Percentiles rank a stretch among this genome's conserved stretches.
Evolutionary conservation across 2,329 filamentous ascomycete species (phyloP).

Genomic region (Amesomyces nigricolor): DNA sequence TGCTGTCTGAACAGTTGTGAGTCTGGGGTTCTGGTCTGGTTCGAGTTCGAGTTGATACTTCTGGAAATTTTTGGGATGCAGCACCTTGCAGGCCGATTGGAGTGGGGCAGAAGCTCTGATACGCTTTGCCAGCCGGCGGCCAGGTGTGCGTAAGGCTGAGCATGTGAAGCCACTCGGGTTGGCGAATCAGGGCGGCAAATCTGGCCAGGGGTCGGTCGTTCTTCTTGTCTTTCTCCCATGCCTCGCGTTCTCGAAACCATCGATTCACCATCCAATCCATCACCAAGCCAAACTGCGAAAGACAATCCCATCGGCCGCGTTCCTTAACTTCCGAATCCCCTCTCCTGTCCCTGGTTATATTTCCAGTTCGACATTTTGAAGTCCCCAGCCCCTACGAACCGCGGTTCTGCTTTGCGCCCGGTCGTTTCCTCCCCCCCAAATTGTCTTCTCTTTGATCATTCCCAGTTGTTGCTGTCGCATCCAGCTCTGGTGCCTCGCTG

Average conservation of each 20-base stretch:
- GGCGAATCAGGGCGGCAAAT: too few species aligned
- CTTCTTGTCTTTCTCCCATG: too few species aligned
- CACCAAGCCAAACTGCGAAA: too few species aligned
- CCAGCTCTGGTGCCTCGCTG: neutral
- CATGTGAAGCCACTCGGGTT: too few species aligned
- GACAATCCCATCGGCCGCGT: too few species aligned
- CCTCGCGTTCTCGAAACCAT: too few species aligned
- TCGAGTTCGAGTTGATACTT: neutral
- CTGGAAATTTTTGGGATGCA: constrained; percentile 25
- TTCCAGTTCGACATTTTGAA: neutral
- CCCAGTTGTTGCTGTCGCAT: neutral
- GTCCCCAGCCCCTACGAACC: constrained; percentile 11
- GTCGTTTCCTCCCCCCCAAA: neutral
- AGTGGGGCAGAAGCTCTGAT: constrained; percentile 8
- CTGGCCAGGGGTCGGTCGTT: too few species aligned
- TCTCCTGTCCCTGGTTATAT: too few species aligned
- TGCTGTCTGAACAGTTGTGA: neutral
- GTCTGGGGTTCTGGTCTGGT: too few species aligned
- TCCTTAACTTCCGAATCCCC: too few species aligned
- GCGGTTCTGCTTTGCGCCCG: neutral
- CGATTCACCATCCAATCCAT: too few species aligned
- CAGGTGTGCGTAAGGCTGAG: neutral
- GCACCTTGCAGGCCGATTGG: constrained; percentile 11
- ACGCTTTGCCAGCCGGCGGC: constrained; percentile 11
- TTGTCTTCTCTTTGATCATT: too few species aligned